Evolutionary conservation across 2,329 filamentous ascomycete genomes (phyloP).

Genomic region (Phaeosphaeria sp.): DNA sequence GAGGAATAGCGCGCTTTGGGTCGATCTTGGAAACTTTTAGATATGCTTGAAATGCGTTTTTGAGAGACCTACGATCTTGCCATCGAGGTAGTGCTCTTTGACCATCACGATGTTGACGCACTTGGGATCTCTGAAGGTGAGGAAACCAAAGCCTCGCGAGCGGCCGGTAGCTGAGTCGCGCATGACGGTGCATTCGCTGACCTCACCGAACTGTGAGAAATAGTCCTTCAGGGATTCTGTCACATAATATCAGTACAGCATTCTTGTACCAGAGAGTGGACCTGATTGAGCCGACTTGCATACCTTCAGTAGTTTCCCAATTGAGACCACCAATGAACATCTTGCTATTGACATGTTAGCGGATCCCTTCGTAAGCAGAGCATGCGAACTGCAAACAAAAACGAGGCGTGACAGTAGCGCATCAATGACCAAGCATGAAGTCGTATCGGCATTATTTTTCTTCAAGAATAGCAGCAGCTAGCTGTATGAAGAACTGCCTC

Average conservation of each 20-base stretch:
- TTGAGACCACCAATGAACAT: slow-evolving; percentile 99
- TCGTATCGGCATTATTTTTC: not conserved
- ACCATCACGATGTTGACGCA: slow-evolving; percentile 99
- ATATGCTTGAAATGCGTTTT: slow-evolving; percentile 14
- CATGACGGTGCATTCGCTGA: slow-evolving; percentile 99
- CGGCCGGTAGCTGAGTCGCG: slow-evolving; percentile 91
- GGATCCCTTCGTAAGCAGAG: not conserved
- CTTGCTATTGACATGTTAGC: slow-evolving; percentile 67
- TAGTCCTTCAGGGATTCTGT: slow-evolving; percentile 95
- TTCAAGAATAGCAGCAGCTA: not conserved
- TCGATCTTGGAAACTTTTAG: slow-evolving; percentile 74
- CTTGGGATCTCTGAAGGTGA: slow-evolving; percentile 97
- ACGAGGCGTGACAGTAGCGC: slow-evolving; percentile 10
- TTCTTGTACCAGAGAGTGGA: not conserved
- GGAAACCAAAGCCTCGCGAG: slow-evolving; percentile 94
- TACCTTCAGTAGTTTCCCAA: slow-evolving; percentile 99
- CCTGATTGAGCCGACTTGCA: slow-evolving; percentile 48
- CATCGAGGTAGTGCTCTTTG: slow-evolving; percentile 97
- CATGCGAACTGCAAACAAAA: not conserved
- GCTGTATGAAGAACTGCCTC: not conserved
- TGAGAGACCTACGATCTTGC: slow-evolving; percentile 82
- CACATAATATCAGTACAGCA: not conserved
- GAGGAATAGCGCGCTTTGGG: slow-evolving; percentile 94
- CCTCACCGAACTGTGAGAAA: slow-evolving; percentile 97
- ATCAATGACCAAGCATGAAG: slow-evolving; percentile 8